These are phyloP conservation scores for Colletotrichum somersetense DNA, from an alignment of 2,329 filamentous ascomycete species.

Conservation along the genomic window DNA sequence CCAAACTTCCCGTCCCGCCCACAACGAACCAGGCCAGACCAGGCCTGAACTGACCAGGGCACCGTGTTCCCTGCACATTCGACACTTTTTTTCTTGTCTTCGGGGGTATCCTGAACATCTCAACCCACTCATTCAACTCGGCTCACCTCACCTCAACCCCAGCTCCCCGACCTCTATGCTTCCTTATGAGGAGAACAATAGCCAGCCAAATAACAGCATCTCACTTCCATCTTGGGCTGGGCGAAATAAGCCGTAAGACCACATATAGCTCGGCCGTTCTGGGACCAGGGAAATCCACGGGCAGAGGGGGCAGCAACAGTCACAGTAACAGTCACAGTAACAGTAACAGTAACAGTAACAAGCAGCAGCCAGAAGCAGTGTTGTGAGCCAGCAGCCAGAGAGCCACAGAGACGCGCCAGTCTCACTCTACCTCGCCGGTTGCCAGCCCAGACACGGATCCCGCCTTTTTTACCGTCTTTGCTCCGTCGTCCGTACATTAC, in stretches of 20 bases:
- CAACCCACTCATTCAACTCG: constrained; percentile 5
- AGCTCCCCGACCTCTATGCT: constrained; percentile 7
- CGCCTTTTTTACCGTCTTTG: not conserved
- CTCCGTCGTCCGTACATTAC: constrained; percentile 13
- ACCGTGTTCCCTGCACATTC: constrained; percentile 30
- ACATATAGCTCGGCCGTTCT: not conserved
- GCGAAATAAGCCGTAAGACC: not conserved
- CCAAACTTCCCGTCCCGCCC: constrained; percentile 41
- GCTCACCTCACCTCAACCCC: constrained; percentile 7
- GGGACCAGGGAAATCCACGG: not conserved
- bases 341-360: not conserved
- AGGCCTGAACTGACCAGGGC: constrained; percentile 34
- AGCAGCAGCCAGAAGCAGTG: not conserved
- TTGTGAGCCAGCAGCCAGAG: not conserved
- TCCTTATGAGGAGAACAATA: constrained; percentile 7
- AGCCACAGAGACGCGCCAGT: constrained; percentile 18
- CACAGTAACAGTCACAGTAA: not conserved
- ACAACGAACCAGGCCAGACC: constrained; percentile 38
- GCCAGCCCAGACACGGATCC: constrained; percentile 9
- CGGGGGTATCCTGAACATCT: constrained; percentile 30
- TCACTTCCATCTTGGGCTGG: not conserved
- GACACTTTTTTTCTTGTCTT: constrained; percentile 12
- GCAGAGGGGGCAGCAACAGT: not conserved
- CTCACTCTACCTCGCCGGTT: constrained; percentile 19
- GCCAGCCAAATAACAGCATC: not conserved